phyloP scores from a whole-genome alignment of 352 stramenopile species.

The Achlya hypogyna region DNA sequence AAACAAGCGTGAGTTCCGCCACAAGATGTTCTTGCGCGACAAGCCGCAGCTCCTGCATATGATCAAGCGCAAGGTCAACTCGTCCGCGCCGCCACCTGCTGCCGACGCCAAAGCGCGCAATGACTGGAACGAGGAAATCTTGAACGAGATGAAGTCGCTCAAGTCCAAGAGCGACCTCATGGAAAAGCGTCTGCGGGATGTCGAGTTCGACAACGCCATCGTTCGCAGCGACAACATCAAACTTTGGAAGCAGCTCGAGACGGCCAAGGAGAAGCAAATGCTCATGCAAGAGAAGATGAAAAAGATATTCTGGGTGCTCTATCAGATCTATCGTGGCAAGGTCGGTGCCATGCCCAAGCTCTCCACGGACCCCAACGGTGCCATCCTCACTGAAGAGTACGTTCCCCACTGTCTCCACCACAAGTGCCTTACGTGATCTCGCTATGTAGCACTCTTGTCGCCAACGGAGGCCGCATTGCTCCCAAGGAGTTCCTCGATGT shows the following conservation, averaged over 20 bases:
- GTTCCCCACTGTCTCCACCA: conserved; percentile 25
- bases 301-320: conserved; percentile 88
- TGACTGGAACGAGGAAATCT: conserved; percentile 19
- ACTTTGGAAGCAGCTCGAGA: conserved; percentile 80
- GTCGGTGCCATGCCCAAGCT: conserved; percentile 62
- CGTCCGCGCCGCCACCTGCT: background rate
- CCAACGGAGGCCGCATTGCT: conserved; percentile 62
- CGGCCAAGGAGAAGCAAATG: conserved; percentile 80
- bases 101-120: background rate
- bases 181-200: conserved; percentile 75
- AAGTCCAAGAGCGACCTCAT: conserved; percentile 76
- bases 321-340: conserved; percentile 84
- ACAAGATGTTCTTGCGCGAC: conserved; percentile 86
- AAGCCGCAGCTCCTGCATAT: conserved; percentile 74
- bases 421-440: background rate
- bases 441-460: conserved; percentile 25
- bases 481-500: conserved; percentile 81
- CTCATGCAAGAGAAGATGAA: conserved; percentile 88
- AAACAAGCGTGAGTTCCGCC: conserved; percentile 89
- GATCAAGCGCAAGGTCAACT: conserved; percentile 78
- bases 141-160: conserved; percentile 70
- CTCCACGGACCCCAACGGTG: conserved; percentile 36
- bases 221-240: conserved; percentile 83
- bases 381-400: conserved; percentile 72
- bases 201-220: conserved; percentile 85